Evolutionary conservation across 108 stramenopile genomes (phyloP), one percentile per base, ranked within the genome.

Genomic region (Nitzschia putrida): DNA sequence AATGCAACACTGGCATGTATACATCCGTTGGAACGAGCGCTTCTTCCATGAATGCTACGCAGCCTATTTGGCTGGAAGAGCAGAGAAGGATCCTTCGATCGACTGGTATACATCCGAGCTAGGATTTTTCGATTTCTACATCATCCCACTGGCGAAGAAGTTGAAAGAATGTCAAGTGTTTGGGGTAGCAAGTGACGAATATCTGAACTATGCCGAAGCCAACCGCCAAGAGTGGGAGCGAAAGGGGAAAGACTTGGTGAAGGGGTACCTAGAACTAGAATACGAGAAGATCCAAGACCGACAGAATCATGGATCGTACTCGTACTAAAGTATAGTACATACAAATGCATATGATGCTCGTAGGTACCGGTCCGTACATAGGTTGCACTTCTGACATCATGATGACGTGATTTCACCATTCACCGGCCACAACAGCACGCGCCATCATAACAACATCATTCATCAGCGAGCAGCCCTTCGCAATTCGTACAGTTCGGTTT

Each of bases 21-120:
- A 55, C 23, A 13, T 3, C 13, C 21, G 24, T 24, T 55, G 54
- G 54, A 55, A 55, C 22, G 23, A 68, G 37, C 66, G 61, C 25
- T 61, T 83, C 24, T 83, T 68, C 54, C 66, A 73, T 41, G 82
- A 83, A 66, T 58, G 76, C 9, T 76, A 77, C 47, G 53, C 64
- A 23, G 79, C 76, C 3, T 83, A 57, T 61, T 41, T 65, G 38
- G 29, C 52, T 14, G 79, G 76, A 16, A 39, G 82, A n/a, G 69
- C 64, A 18, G 71, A 64, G 1, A 71, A 55, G 43, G 72, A 83
- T 55, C 82, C 82, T 11, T 55, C 72, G 13, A 54, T 21, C 23
- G 75, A 64, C 22, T 83, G 82, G 82, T 83, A 79, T 53, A 49
- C 75, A 34, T 73, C 74, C 66, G 68, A 82, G 69, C 25, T 82